Evolutionary conservation across 768 basidiomycete species (phyloP).

Genomic region (Kwoniella europaea): DNA sequence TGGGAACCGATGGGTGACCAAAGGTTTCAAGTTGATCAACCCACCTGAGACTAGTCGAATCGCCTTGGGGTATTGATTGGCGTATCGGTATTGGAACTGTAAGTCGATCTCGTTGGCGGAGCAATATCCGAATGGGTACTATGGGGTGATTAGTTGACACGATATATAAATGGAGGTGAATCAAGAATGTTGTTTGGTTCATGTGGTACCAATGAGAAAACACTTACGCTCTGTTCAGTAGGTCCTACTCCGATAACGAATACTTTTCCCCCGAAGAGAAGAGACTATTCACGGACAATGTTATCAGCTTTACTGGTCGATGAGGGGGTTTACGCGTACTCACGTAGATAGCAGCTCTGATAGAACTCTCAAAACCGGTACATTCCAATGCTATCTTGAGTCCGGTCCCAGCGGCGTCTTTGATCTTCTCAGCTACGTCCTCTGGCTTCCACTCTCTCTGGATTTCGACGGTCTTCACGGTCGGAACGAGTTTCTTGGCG

Average conservation of each 20-base stretch:
- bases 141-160: not conserved
- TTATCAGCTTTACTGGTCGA: not conserved
- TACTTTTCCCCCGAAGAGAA: slow-evolving; percentile 59
- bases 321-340: slow-evolving; percentile 21
- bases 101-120: slow-evolving; percentile 60
- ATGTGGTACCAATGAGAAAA: not conserved
- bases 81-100: slow-evolving; percentile 60
- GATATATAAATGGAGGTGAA: not conserved
- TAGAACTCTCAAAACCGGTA: slow-evolving; percentile 59
- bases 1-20: slow-evolving; percentile 61
- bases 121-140: slow-evolving; percentile 59
- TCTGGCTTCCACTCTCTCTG: slow-evolving; percentile 46
- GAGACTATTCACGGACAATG: slow-evolving; percentile 37
- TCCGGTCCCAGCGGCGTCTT: slow-evolving; percentile 44
- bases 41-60: slow-evolving; percentile 57
- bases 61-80: slow-evolving; percentile 61
- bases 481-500: slow-evolving; percentile 58
- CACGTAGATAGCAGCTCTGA: slow-evolving; percentile 59
- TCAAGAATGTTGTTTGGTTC: not conserved
- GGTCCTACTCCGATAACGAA: slow-evolving; percentile 61
- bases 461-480: slow-evolving; percentile 57
- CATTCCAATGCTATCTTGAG: slow-evolving; percentile 59
- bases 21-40: slow-evolving; percentile 58
- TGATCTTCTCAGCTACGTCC: slow-evolving; percentile 50
- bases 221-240: slow-evolving; percentile 53